Base-by-base conservation (phyloP, 176 grass and related monocot genomes). In the Alloteropsis semialata region DNA sequence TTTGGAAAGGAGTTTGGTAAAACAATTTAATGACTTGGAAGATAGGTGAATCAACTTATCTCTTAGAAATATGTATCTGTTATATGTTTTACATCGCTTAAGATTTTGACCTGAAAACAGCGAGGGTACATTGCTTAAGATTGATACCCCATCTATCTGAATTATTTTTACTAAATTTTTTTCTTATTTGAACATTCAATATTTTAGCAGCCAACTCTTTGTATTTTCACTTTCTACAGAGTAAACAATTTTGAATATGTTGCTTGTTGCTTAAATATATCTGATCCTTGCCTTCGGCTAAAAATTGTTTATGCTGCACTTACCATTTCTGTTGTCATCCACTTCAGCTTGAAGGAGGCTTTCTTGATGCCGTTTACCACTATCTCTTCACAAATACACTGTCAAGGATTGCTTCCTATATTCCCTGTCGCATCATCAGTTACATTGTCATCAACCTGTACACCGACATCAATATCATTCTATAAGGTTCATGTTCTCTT, bases 321-420 rank as follows among this genome's bases (percentile, higher is more conserved):
- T 75, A 81, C 34, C 17, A 19, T 57, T 88, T 79, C 75, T 10
- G 53, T 46, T 83, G 32, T 86, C 65, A 46, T 60, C 29, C 63
- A 41, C 82, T 91, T 78, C 89, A 98, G 95, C 87, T 88, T 98
- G 80, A 93, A 95, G 87, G 92, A 93, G 82, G 92, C 88, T 88
- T 93, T 98, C 81, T 85, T 88, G 79, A 92, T 91, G 88, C 95
- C 92, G 50, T 95, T 93, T 83, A 91, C 82, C 45, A 88, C 86
- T n/a, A 83, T 98, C 79, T 98, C 92, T 60, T 89, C 91, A 38
- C 88, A 94, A 84, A 87, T 98, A 84, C 33, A 78, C 78, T 98
- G 92, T 75, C 85, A 92, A 82, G 87, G 86, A 70, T 86, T 95
- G 82, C 77, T 92, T 80, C 90, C 92, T 34, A 65, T 98, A 24